Base-by-base conservation (phyloP, 1,284 basidiomycete species). In the Athelia psychrophila region DNA sequence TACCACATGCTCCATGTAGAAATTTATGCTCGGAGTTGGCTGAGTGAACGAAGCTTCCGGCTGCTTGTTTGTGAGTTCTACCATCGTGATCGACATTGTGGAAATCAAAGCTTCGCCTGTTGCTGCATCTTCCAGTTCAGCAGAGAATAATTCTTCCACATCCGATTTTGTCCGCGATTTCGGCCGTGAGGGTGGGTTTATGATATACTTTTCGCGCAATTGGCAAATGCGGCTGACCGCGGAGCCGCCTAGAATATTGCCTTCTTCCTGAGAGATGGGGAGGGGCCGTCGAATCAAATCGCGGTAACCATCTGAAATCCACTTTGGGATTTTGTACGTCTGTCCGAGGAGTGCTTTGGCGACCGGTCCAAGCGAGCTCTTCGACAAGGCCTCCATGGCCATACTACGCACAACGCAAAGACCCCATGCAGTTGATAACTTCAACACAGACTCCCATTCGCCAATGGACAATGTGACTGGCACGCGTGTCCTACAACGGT, bases 401-500 rank as follows among this genome's bases (percentile, higher is more conserved):
- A 40, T 4, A 10, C 5, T 13, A 16, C 48, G 48, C 15, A 49
- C 42, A 18, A 22, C 23, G 18, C 4, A 24, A 10, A 49, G 32
- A 18, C 27, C 36, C 48, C 48, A 49, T 33, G 36, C 18, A 4
- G 48, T 42, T 18, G 48, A 35, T 22, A 49, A 19, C 18, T 49
- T 49, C 16, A 49, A 13, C 6, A 49, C 35, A 3, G 48, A n/a
- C 15, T 42, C 36, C 48, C 48, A 49, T 49, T 49, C 47, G 27
- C n/a, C 32, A 16, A 23, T 27, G 45, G 45, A 47, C 18, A 19
- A 24, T 10, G 23, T 9, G 62, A 58, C 1, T 42, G 48, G 61
- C 64, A 65, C 48, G 62, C 50, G 3, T 50, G 45, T 10, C 53
- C 22, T 2, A 54, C 56, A 6, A 59, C 18, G 5, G 20, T 19